Percentiles rank a stretch among this genome's conserved stretches.
phyloP scores from a whole-genome alignment of 306 rosid species.

The Prunus padus region DNA sequence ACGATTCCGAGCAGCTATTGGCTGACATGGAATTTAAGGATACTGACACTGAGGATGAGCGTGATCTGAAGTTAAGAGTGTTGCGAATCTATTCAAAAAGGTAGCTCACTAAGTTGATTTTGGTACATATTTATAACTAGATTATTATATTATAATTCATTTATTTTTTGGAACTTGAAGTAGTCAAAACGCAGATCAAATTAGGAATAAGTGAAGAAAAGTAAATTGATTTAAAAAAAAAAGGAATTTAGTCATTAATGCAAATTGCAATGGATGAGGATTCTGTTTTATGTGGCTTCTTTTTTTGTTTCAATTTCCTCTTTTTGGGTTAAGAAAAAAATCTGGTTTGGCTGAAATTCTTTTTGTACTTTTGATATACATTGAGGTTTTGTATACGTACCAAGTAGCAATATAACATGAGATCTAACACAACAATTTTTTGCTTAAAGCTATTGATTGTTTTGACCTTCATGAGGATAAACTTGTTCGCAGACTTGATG shows the following conservation, averaged over 20 bases:
- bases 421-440: background rate
- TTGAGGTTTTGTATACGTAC: background rate
- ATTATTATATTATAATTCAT: background rate
- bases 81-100: conserved; percentile 76
- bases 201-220: background rate
- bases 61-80: conserved; percentile 77
- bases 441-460: background rate
- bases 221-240: background rate
- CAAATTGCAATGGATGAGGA: conserved; percentile 5
- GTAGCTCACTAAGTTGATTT: conserved; percentile 38
- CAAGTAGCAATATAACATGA: background rate
- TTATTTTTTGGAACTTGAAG: background rate
- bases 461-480: conserved; percentile 1
- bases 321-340: background rate
- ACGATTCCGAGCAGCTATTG: conserved; percentile 84
- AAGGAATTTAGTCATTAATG: background rate
- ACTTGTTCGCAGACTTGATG: conserved; percentile 76
- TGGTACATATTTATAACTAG: background rate
- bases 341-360: background rate
- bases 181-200: background rate
- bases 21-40: conserved; percentile 99
- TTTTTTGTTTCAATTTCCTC: background rate
- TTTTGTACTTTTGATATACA: background rate
- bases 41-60: conserved; percentile 75
- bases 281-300: background rate